These are phyloP conservation scores for Diaporthe helianthi DNA, from an alignment of 2,329 filamentous ascomycete species.

Conservation along the genomic window DNA sequence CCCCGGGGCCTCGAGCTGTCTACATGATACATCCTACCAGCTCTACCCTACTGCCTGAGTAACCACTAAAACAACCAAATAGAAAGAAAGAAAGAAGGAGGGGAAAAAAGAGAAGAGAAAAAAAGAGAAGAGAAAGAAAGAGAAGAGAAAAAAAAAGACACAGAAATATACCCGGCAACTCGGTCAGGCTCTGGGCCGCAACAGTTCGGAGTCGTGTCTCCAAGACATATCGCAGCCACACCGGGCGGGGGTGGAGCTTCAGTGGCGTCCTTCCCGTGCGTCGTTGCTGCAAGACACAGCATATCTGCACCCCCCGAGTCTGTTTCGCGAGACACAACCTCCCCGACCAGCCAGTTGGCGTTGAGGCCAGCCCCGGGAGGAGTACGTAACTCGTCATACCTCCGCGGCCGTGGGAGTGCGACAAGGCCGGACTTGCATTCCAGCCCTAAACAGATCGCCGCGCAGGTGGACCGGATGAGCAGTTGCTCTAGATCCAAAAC, in stretches of 20 bases:
- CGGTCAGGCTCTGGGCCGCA: background rate
- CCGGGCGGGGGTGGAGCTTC: background rate
- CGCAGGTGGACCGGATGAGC: slow-evolving; percentile 8
- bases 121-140: too few relatives aligned
- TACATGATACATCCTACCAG: background rate
- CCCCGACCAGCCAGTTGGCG: background rate
- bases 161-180: background rate
- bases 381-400: slow-evolving; percentile 29
- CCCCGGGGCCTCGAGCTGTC: background rate
- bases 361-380: background rate
- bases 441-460: slow-evolving; percentile 10
- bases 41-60: background rate
- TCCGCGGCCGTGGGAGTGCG: slow-evolving; percentile 6
- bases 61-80: background rate
- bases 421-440: slow-evolving; percentile 10
- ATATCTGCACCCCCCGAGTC: slow-evolving; percentile 17
- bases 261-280: slow-evolving; percentile 8
- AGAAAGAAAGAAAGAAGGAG: background rate
- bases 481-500: slow-evolving; percentile 17
- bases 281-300: slow-evolving; percentile 27
- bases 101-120: background rate
- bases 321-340: slow-evolving; percentile 17
- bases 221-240: background rate
- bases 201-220: background rate
- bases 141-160: background rate